Base-by-base conservation (phyloP, 1,284 basidiomycete species). In the Fomitopsis betulina region DNA sequence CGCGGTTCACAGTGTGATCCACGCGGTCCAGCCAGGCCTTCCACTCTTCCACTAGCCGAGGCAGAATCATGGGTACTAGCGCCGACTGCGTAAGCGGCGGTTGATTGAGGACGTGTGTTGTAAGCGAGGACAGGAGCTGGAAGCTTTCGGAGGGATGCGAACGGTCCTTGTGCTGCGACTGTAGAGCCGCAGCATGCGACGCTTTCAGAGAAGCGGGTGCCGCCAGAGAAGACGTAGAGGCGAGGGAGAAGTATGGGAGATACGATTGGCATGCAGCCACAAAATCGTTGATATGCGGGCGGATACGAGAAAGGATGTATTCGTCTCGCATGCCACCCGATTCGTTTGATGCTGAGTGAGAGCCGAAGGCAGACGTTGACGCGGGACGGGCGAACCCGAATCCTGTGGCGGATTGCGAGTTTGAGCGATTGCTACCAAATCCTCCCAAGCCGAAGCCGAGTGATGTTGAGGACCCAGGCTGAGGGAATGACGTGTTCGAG, bases 211-310 rank as follows among this genome's bases (percentile, higher is more conserved):
- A 60, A 61, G 68, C 58, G 32, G 55, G 17, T 19, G 17, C 25
- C 19, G 79, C 17, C 53, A 68, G 59, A 61, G 68, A 59, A 25
- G 55, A 9, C 15, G 25, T n/a, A n/a, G 80, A 68, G 49, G 80
- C 71, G 63, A 81, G 84, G 21, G 89, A 88, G 69, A 93, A 93
- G 70, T 93, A 93, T 1, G 89, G 89, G 51, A 93, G 81, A 67
- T 92, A 93, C 8, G 91, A 86, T 67, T 83, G 79, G 69, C 82
- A 88, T 17, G 86, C 81, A 3, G 89, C 80, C 33, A 87, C 83
- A 62, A 91, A 93, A 54, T 91, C 89, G 54, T 79, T 74, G 55
- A 91, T 84, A 68, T 86, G 84, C 21, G 87, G 86, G 55, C 85
- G 80, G n/a, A 93, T 75, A 58, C 90, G 81, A 19, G 84, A 88